phyloP scores from a whole-genome alignment of 2,329 filamentous ascomycete genomes.

The Nigrospora sphaerica region DNA sequence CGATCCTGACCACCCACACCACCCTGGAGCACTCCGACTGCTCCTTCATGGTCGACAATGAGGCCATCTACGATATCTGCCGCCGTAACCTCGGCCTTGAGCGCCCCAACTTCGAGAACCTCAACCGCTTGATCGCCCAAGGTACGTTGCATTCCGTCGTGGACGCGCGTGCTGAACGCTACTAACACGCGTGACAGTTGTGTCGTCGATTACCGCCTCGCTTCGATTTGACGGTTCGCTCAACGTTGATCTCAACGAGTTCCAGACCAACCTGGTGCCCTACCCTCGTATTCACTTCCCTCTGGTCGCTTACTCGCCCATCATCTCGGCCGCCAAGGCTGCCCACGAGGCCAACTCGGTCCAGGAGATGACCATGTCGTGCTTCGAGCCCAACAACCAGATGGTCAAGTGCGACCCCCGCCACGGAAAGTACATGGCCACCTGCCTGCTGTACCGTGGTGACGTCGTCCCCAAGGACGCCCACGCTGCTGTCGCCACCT shows the following conservation, averaged over 20 bases:
- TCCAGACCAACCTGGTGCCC: constrained; percentile 99
- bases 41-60: constrained; percentile 99
- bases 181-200: constrained; percentile 51
- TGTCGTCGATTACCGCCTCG: constrained; percentile 96
- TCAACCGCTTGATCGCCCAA: constrained; percentile 98
- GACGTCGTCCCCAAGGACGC: constrained; percentile 97
- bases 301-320: constrained; percentile 89
- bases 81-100: constrained; percentile 94
- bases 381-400: constrained; percentile 99
- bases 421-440: constrained; percentile 99
- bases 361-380: constrained; percentile 96
- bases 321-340: constrained; percentile 91
- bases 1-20: constrained; percentile 97
- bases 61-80: constrained; percentile 99
- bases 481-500: constrained; percentile 83
- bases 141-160: constrained; percentile 42
- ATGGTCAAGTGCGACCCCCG: constrained; percentile 99
- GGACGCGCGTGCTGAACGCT: background rate
- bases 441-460: constrained; percentile 94
- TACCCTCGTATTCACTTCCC: constrained; percentile 99
- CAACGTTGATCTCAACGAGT: constrained; percentile 99
- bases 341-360: constrained; percentile 97
- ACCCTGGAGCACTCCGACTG: constrained; percentile 99
- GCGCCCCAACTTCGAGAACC: constrained; percentile 96
- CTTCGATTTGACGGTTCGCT: constrained; percentile 98